Base-by-base conservation (phyloP, 1,284 basidiomycete genomes). In the Tausonia pullulans region DNA sequence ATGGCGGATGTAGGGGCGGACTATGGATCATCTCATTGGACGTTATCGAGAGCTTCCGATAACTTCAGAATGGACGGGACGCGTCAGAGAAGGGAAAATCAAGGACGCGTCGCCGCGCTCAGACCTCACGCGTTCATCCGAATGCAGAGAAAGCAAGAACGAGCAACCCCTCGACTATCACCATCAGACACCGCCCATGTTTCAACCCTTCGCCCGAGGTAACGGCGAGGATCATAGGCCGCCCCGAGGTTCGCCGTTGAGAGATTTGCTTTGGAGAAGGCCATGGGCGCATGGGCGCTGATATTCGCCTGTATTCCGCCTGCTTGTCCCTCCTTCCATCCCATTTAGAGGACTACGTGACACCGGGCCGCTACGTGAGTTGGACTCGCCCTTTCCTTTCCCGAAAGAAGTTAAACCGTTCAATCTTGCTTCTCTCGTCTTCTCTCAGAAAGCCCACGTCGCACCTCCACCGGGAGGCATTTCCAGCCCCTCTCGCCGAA, bases 371-470 rank as follows among this genome's bases (percentile, higher is more conserved):
- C 46, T 58, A n/a, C 40, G 57, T 58, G 45, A 43, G 57, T 58
- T 8, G 10, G 6, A 55, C 40, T 57, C 14, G 3, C 55, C 5
- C 10, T 43, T 41, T 11, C 55, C 8, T 41, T 43, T 41, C 14
- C 16, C 41, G 27, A 8, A 54, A 41, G 52, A 53, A 40, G 2
- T 41, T 41, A 11, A 11, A 5, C 53, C 43, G 1, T 27, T 55
- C 11, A 9, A 16, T n/a, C 10, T 50, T 8, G 11, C 41, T 40
- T 3, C 44, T 27, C 10, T 4, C 57, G 6, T 10, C 46, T 41
- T 49, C 49, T 40, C 10, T 2, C 51, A 61, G 60, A 61, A 61
- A 53, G 60, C 60, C 9, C 60, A 61, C 51, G 40, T 50, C 41
- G 60, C 60, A 5, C 51, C 60, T 14, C 53, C 50, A 8, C 39